These are phyloP conservation scores for Hypoxylon subgilvum DNA, from an alignment of 495 filamentous ascomycete species.

Conservation along the genomic window DNA sequence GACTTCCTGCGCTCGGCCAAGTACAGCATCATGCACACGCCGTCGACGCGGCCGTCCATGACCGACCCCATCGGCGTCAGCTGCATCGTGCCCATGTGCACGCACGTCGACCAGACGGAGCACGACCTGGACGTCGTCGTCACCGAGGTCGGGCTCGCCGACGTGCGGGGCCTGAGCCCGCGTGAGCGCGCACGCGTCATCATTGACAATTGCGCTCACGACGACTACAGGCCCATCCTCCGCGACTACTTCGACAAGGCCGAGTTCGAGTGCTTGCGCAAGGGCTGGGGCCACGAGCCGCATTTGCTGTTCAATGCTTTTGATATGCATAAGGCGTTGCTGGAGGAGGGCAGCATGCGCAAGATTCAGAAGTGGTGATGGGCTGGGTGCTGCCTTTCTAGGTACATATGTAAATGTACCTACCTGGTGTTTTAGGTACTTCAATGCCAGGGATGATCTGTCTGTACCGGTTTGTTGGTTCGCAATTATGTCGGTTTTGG, in stretches of 20 bases:
- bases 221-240: slow-evolving; percentile 82
- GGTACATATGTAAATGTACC: not conserved
- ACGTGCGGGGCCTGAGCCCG: slow-evolving; percentile 81
- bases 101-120: slow-evolving; percentile 92
- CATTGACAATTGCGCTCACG: slow-evolving; percentile 87
- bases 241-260: slow-evolving; percentile 85
- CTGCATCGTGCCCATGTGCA: slow-evolving; percentile 92
- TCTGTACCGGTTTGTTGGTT: no score
- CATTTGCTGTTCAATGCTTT: slow-evolving; percentile 83
- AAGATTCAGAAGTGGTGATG: slow-evolving; percentile 64
- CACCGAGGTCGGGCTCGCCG: slow-evolving; percentile 85
- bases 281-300: slow-evolving; percentile 90
- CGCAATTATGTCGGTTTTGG: no score
- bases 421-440: no score
- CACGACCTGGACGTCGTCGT: slow-evolving; percentile 88
- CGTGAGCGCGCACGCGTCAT: slow-evolving; percentile 84
- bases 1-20: slow-evolving; percentile 86
- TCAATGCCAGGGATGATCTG: no score
- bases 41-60: slow-evolving; percentile 78
- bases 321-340: slow-evolving; percentile 85
- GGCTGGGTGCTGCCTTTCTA: no score
- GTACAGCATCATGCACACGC: slow-evolving; percentile 94
- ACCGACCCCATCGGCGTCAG: slow-evolving; percentile 80
- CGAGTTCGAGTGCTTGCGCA: slow-evolving; percentile 83
- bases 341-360: slow-evolving; percentile 85